Base-by-base conservation (phyloP, 495 filamentous ascomycete species). In the Trichoderma gamsii region DNA sequence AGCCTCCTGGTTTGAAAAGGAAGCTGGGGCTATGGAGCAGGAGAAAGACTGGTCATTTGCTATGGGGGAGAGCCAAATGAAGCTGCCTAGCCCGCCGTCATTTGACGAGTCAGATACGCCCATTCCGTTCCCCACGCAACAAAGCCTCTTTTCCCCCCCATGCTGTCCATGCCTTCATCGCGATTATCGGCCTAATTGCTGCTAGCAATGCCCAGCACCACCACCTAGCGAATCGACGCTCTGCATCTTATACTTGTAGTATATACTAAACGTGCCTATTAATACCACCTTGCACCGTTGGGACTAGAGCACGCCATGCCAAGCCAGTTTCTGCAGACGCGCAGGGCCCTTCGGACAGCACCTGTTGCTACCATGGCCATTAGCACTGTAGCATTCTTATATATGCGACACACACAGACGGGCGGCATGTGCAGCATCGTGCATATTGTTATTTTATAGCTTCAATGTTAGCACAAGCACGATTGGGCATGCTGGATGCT, bases 1-100 rank as follows among this genome's bases (percentile, higher is more conserved):
- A 29, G 56, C 56, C 56, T 61, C 23, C 56, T 61, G 51, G 56
- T 61, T 61, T 25, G 56, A 32, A 61, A 61, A 21, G 56, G 56
- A 61, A 61, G 56, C 56, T 61, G 23, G 49, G 44, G 44, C 15
- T n/a, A 49, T n/a, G 44, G 44, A 49, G 44, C 18, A 49, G 12
- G 44, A 49, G 18, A 56, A 56, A 21, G 21, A 61, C 56, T 29
- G 23, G 56, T 61, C 56, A 32, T 61, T 61, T 61, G 15, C 5
- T 29, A 29, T 21, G 52, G 52, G 27, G 35, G 27, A 32, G 1
- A 61, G 8, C 27, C 27, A 61, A 32, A 11, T 61, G 56, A 61
- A 23, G 18, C 18, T 21, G 23, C 56, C 56, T 32, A 18, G 56
- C 56, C 56, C 8, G n/a, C 56, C 13, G 27, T 29, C 56, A 61